phyloP scores from a whole-genome alignment of 257 asterid species.

The Ehretia macrophylla region DNA sequence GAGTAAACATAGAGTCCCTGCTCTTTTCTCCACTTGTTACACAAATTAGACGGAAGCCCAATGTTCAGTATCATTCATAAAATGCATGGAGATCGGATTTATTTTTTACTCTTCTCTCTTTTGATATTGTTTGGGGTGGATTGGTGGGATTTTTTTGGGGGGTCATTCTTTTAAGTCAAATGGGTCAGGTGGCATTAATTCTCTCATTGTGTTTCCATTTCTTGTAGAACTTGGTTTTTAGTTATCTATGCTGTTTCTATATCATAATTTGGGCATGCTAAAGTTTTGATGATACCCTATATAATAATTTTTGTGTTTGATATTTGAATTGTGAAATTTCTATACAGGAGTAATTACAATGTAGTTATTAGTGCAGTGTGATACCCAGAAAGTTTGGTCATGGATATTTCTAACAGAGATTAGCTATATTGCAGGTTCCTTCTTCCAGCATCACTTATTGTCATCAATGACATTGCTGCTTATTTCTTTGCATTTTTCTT shows the following conservation, averaged over 20 bases:
- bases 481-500: slow-evolving; percentile 81
- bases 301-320: not conserved
- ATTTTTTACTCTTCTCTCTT: no score
- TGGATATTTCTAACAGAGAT: slow-evolving; percentile 22
- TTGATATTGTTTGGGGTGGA: no score
- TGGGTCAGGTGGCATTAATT: no score
- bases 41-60: not conserved
- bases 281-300: no score
- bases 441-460: slow-evolving; percentile 91
- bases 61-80: not conserved
- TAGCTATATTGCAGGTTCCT: slow-evolving; percentile 74
- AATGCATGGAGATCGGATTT: no score
- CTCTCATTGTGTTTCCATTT: no score
- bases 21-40: no score
- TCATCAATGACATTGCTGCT: slow-evolving; percentile 80
- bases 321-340: not conserved
- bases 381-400: slow-evolving; percentile 9
- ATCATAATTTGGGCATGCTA: no score
- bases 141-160: no score
- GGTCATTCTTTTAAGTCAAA: no score
- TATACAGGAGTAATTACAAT: not conserved
- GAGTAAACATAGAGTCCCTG: not conserved
- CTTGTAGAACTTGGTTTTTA: no score
- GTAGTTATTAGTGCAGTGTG: not conserved
- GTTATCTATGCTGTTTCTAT: no score